phyloP scores from a whole-genome alignment of 1,139 yeast species.

The Zygoascus meyerae region DNA sequence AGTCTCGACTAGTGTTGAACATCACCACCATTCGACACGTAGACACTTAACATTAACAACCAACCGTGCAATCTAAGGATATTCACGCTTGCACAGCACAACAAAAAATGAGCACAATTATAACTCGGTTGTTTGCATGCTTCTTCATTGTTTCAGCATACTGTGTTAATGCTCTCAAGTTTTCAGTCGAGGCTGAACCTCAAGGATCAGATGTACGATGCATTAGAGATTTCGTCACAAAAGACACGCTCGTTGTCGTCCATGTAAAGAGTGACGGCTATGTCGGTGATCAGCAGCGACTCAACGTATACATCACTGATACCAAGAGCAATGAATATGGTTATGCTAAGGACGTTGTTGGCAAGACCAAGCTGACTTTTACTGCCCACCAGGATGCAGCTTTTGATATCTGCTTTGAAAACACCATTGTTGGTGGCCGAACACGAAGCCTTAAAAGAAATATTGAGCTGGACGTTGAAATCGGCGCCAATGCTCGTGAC shows the following conservation, averaged over 20 bases:
- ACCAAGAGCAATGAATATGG: conserved; percentile 37
- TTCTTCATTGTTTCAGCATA: conserved; percentile 1
- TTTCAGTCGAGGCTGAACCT: conserved; percentile 31
- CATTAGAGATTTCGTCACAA: conserved; percentile 82
- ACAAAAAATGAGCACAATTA: conserved; percentile 1
- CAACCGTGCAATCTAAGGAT: not conserved
- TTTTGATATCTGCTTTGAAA: conserved; percentile 86
- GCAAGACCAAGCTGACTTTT: conserved; percentile 66
- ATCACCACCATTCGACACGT: conserved; percentile 4
- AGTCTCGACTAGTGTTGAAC: no score
- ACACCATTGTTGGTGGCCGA: conserved; percentile 40
- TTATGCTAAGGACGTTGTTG: conserved; percentile 43
- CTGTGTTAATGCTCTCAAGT: conserved; percentile 30
- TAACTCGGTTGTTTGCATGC: not conserved
- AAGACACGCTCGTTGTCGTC: conserved; percentile 72
- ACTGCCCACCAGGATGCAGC: conserved; percentile 79
- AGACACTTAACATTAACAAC: conserved; percentile 5
- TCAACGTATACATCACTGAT: conserved; percentile 37
- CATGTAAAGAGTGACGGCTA: conserved; percentile 68
- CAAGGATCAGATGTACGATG: conserved; percentile 47
- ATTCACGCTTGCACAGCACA: not conserved
- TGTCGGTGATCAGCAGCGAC: conserved; percentile 77
- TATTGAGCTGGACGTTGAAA: conserved; percentile 84
- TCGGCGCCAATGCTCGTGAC: conserved; percentile 95
- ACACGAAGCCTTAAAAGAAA: conserved; percentile 35